Evolutionary conservation across 345 rosid genomes (phyloP).

Genomic region (Bruguiera sexangula): DNA sequence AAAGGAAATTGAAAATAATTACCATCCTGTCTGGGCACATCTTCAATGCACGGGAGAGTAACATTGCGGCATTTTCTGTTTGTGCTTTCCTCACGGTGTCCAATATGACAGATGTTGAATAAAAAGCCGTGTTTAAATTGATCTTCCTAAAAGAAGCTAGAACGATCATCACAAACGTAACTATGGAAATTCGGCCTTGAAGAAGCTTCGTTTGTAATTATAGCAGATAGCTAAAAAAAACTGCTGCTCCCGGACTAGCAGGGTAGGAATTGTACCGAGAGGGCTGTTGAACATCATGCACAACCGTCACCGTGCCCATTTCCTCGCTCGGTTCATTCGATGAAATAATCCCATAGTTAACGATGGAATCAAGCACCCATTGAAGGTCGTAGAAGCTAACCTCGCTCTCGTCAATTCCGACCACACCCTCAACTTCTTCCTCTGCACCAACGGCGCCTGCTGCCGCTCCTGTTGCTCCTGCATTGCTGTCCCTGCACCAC

Average conservation of each 20-base stretch:
- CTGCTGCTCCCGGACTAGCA: slow-evolving; percentile 48
- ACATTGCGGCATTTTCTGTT: slow-evolving; percentile 44
- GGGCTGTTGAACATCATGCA: slow-evolving; percentile 57
- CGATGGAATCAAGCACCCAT: slow-evolving; percentile 50
- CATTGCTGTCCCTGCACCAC: neutral
- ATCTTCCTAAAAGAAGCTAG: too few relatives aligned
- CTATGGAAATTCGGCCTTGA: neutral
- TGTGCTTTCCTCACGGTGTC: slow-evolving; percentile 55
- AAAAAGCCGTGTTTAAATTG: slow-evolving; percentile 26
- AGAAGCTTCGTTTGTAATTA: too few relatives aligned
- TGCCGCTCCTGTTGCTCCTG: slow-evolving; percentile 6
- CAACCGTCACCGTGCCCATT: slow-evolving; percentile 28
- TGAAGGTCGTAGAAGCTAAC: slow-evolving; percentile 58
- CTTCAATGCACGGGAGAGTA: slow-evolving; percentile 55
- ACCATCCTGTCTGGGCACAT: slow-evolving; percentile 61
- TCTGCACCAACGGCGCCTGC: slow-evolving; percentile 3
- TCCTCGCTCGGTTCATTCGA: slow-evolving; percentile 21
- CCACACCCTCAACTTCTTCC: slow-evolving; percentile 46
- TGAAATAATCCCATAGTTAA: neutral
- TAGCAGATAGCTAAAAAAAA: slow-evolving; percentile 8
- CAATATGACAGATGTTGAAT: slow-evolving; percentile 26
- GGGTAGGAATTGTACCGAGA: slow-evolving; percentile 39
- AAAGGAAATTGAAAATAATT: neutral
- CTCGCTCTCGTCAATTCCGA: slow-evolving; percentile 61
- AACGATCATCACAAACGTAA: neutral